Evolutionary conservation across 2,329 filamentous ascomycete genomes (phyloP).

Genomic region (Exophiala viscosa): DNA sequence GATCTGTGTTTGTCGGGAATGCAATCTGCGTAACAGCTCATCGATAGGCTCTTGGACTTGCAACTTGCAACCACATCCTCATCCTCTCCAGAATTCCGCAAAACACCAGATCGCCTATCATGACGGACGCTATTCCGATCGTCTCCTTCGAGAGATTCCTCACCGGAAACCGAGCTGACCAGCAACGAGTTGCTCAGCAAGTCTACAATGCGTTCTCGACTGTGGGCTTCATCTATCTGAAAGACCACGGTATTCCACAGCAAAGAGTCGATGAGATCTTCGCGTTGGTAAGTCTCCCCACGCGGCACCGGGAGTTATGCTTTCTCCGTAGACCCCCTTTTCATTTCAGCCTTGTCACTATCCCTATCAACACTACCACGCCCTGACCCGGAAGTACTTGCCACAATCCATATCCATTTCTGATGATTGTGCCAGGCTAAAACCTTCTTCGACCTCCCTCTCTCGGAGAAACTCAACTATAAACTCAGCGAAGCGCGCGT

Average conservation of each 20-base stretch:
- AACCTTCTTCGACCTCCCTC: conserved; percentile 43
- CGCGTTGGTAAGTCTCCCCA: conserved; percentile 14
- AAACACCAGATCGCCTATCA: background rate
- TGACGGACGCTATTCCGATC: conserved; percentile 33
- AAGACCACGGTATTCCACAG: conserved; percentile 36
- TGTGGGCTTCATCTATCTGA: conserved; percentile 42
- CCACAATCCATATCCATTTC: background rate
- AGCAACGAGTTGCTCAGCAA: conserved; percentile 27
- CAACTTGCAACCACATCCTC: no score
- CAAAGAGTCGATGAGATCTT: conserved; percentile 23
- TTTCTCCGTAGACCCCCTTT: background rate
- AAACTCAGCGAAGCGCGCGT: conserved; percentile 38
- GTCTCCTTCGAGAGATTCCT: conserved; percentile 40
- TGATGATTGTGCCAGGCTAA: conserved; percentile 24
- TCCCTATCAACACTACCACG: background rate
- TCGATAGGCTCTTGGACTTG: no score
- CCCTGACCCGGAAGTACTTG: background rate
- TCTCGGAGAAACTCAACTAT: conserved; percentile 46
- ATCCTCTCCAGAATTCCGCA: no score
- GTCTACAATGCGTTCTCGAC: conserved; percentile 38
- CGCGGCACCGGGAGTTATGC: background rate
- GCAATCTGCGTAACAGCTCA: no score
- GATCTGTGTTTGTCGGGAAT: no score
- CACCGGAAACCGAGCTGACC: conserved; percentile 30
- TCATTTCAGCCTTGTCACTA: background rate